Evolutionary conservation across 352 stramenopile species (phyloP), one percentile per base, ranked within the genome.

Genomic region (Pythium aristosporum): DNA sequence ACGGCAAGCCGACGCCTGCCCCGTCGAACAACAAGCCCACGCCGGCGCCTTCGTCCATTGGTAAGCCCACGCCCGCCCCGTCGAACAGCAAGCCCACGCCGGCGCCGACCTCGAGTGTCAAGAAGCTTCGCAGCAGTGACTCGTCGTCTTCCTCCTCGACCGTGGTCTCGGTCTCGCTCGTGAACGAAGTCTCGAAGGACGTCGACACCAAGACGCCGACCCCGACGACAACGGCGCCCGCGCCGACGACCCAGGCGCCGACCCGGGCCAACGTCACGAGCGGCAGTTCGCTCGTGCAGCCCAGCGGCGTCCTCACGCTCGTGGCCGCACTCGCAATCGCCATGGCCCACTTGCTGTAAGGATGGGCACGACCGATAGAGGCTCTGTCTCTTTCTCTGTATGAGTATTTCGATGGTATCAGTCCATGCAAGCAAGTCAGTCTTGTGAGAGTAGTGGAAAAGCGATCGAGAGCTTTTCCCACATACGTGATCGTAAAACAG

Each of bases 251-350:
- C 11, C 11, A 42, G 11, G 15, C 39, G 16, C 18, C 39, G 15
- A 20, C 39, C 39, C 21, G 8, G 11, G 20, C 46, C 57, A 49
- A 62, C 43, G 37, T 53, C 30, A 46, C 34, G 48, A 59, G 48
- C 36, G 49, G 44, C 39, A 51, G 25, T n/a, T 61, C 59, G 28
- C 23, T 44, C 18, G 9, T 37, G 20, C 39, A 59, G 39, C 36
- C 49, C 44, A 52, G 52, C 53, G 42, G 46, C 60, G 21, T 67
- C 43, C 5, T 61, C 32, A 6, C 49, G 10, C 37, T 65, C n/a
- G 21, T 56, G 21, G 36, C 58, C 15, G 58, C 49, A 13, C 28
- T 59, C 15, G 39, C 39, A 5, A 12, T 56, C 23, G 58, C 58
- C 30, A 51, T 42, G 18, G n/a, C 5, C 37, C 49, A 65, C 30